These are phyloP conservation scores for Chiua sp. DNA, from an alignment of 1,284 basidiomycete species.

Conservation along the genomic window DNA sequence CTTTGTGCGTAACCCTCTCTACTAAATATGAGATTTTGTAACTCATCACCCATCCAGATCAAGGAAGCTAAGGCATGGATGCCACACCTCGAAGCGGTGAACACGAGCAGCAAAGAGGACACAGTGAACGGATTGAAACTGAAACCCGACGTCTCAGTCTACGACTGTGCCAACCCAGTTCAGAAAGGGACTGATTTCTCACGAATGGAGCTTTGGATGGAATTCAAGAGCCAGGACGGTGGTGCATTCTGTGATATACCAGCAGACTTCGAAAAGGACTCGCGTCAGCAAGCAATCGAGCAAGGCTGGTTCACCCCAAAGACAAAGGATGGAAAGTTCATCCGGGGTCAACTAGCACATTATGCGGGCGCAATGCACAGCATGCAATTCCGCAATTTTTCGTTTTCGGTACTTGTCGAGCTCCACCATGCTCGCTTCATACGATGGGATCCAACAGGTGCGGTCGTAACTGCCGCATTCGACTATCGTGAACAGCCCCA, in stretches of 20 bases:
- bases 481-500: slow-evolving; percentile 9
- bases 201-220: background rate
- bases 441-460: slow-evolving; percentile 29
- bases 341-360: background rate
- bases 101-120: slow-evolving; percentile 1
- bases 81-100: background rate
- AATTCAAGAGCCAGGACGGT: background rate
- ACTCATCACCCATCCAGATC: background rate
- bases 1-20: background rate
- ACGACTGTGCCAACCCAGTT: background rate
- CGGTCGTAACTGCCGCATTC: slow-evolving; percentile 23
- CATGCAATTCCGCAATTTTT: slow-evolving; percentile 18
- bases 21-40: too few species aligned
- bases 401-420: slow-evolving; percentile 18
- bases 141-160: slow-evolving; percentile 4
- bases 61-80: background rate
- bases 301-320: background rate
- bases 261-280: too few species aligned
- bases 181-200: slow-evolving; percentile 1
- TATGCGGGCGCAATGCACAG: slow-evolving; percentile 13
- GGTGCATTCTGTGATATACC: background rate
- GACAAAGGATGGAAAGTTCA: background rate
- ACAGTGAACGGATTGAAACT: background rate
- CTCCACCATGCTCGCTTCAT: slow-evolving; percentile 22
- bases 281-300: too few species aligned